Conservation (phyloP, 2,329 filamentous ascomycete species). For the Aspergillus jensenii region DNA sequence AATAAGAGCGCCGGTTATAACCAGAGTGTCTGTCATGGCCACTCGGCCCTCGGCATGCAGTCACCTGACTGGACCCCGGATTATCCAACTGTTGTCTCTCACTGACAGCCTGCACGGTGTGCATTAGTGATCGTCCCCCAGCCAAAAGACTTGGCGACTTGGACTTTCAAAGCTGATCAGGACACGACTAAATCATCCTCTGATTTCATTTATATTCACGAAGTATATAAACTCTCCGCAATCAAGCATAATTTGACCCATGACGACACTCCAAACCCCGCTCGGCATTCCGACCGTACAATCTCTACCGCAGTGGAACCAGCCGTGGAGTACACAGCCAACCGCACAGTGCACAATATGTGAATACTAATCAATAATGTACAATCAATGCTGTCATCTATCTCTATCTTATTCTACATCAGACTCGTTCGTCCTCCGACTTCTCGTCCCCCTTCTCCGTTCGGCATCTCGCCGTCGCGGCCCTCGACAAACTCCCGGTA, state of each 20-base stretch:
- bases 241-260: too few species aligned
- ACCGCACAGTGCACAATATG: background rate
- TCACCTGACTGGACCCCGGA: constrained; percentile 9
- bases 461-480: constrained; percentile 91
- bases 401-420: constrained; percentile 60
- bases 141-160: too few species aligned
- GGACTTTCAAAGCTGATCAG: too few species aligned
- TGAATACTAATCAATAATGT: constrained; percentile 1
- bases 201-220: too few species aligned
- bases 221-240: too few species aligned
- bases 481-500: constrained; percentile 93
- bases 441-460: constrained; percentile 86
- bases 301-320: too few species aligned
- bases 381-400: constrained; percentile 1
- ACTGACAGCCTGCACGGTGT: too few species aligned
- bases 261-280: too few species aligned
- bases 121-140: background rate
- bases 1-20: background rate
- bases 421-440: constrained; percentile 89
- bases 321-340: background rate
- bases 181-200: too few species aligned
- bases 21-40: background rate
- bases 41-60: constrained; percentile 10
- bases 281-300: too few species aligned
- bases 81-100: background rate